phyloP scores from a whole-genome alignment of 768 basidiomycete species.

The Lepiota venenata region DNA sequence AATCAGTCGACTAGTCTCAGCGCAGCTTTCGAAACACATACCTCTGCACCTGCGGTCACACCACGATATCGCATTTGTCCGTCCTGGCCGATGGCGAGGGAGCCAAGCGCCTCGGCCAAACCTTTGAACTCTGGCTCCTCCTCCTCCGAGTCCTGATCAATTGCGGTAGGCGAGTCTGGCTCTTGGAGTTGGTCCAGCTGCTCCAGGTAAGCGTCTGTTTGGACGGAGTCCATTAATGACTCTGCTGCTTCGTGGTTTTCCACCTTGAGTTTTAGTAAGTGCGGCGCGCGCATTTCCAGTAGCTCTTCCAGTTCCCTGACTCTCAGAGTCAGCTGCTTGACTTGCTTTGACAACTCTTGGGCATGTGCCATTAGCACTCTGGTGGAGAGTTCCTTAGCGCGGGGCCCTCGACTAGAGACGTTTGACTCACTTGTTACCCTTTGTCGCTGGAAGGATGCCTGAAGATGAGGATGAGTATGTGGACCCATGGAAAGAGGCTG shows the following conservation, averaged over 20 bases:
- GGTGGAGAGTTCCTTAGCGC: background rate
- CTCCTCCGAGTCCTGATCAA: constrained; percentile 3
- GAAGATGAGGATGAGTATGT: background rate
- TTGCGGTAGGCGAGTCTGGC: background rate
- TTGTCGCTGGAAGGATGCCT: constrained; percentile 50
- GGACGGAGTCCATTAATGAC: background rate
- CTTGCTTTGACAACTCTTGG: constrained; percentile 43
- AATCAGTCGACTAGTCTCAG: background rate
- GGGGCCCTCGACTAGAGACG: no score
- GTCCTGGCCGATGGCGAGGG: constrained; percentile 44
- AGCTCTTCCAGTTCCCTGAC: constrained; percentile 45
- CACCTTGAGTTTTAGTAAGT: constrained; percentile 6
- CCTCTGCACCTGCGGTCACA: constrained; percentile 47
- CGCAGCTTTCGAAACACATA: constrained; percentile 17
- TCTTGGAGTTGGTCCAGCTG: background rate
- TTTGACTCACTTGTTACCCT: constrained; percentile 48
- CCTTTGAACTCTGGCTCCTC: constrained; percentile 19
- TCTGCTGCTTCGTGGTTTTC: constrained; percentile 3
- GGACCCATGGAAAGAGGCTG: background rate
- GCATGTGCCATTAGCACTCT: constrained; percentile 53
- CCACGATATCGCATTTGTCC: constrained; percentile 51
- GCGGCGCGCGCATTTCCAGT: constrained; percentile 21
- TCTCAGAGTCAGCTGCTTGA: constrained; percentile 36
- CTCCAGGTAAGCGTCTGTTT: background rate
- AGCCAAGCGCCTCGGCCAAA: constrained; percentile 40